These are phyloP conservation scores for Lenwebbia sp. DNA, from an alignment of 345 rosid species.

Conservation along the genomic window DNA sequence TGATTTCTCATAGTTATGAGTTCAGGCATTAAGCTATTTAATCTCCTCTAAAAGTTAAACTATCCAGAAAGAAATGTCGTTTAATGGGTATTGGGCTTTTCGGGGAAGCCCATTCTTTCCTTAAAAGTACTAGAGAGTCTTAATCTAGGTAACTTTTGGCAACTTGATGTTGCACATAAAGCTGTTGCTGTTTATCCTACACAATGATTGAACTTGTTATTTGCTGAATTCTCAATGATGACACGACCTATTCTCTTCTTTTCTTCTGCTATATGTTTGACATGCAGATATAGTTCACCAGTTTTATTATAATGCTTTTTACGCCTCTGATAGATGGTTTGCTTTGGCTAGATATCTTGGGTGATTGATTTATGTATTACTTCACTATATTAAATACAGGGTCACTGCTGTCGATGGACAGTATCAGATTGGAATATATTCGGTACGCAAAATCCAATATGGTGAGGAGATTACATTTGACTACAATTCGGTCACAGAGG, in stretches of 20 bases:
- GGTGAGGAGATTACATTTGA: constrained; percentile 99
- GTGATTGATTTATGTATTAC: neutral
- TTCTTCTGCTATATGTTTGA: neutral
- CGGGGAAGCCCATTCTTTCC: neutral
- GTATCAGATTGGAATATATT: constrained; percentile 95
- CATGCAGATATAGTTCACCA: neutral
- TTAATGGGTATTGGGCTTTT: neutral
- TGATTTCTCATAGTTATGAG: neutral
- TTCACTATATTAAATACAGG: constrained; percentile 19
- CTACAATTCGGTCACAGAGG: constrained; percentile 99
- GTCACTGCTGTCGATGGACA: constrained; percentile 99
- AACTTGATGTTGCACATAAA: neutral
- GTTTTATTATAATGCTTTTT: neutral
- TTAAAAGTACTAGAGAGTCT: neutral
- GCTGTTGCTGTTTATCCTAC: neutral
- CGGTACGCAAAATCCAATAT: constrained; percentile 63
- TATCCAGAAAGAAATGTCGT: neutral
- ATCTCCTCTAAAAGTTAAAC: neutral
- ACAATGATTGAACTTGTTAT: neutral
- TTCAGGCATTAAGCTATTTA: neutral
- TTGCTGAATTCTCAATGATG: neutral
- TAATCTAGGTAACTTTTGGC: neutral
- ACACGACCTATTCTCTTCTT: neutral
- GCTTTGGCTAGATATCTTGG: neutral
- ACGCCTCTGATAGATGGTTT: neutral